phyloP scores from a whole-genome alignment of 129 eudicot genomes.

The Flaveria sonorensis region DNA sequence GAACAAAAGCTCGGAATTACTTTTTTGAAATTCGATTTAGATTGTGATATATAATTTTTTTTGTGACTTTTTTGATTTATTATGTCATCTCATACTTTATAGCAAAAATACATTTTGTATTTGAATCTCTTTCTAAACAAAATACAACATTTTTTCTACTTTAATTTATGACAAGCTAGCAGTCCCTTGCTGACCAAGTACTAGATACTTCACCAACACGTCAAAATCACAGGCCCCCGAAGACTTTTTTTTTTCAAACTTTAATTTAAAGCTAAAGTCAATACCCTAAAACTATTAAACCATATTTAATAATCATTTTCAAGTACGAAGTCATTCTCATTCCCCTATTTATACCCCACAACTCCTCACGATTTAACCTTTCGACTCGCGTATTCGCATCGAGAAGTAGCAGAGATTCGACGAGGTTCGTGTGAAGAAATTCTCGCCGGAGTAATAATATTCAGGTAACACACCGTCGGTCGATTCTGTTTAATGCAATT shows the following conservation, averaged over 20 bases:
- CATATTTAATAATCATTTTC: background rate
- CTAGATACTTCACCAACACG: background rate
- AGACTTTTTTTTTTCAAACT: background rate
- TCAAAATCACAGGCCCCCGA: background rate
- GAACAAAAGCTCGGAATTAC: too few species aligned
- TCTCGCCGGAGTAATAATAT: background rate
- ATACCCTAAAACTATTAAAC: slow-evolving; percentile 8
- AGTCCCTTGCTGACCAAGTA: background rate
- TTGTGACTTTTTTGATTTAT: too few species aligned
- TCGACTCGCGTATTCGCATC: background rate
- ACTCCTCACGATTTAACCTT: background rate
- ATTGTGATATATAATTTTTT: too few species aligned
- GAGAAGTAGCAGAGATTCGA: background rate
- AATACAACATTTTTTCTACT: too few species aligned
- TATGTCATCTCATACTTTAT: too few species aligned
- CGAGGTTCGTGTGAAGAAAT: background rate
- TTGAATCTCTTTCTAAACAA: too few species aligned
- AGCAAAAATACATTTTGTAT: too few species aligned
- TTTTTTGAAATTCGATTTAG: too few species aligned
- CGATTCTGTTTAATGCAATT: background rate
- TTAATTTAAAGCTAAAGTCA: background rate
- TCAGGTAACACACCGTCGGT: background rate
- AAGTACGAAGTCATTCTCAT: slow-evolving; percentile 8
- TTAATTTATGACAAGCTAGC: background rate
- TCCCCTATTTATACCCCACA: slow-evolving; percentile 6